Conservation (phyloP, 257 asterid genomes). For the Penstemon davidsonii region DNA sequence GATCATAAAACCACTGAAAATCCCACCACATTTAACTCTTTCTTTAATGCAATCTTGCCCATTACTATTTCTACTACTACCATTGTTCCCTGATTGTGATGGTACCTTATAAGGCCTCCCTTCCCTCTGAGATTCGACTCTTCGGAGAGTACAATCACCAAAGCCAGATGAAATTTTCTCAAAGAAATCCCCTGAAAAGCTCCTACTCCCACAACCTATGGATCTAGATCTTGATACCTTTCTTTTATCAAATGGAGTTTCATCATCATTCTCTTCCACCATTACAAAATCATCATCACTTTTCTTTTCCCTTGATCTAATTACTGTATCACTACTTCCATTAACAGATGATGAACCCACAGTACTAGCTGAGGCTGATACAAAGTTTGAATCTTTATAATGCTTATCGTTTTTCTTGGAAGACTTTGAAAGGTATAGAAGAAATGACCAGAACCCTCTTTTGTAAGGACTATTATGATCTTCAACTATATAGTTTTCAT, state of each 20-base stretch:
- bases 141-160: conserved; percentile 73
- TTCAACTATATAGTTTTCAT: conserved; percentile 37
- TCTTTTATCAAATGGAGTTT: conserved; percentile 37
- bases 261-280: conserved; percentile 54
- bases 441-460: conserved; percentile 86
- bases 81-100: too few species aligned
- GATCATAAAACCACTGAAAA: conserved; percentile 60
- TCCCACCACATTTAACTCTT: conserved; percentile 61
- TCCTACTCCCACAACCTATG: conserved; percentile 71
- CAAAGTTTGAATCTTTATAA: conserved; percentile 45
- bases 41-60: conserved; percentile 48
- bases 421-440: conserved; percentile 41
- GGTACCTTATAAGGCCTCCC: conserved; percentile 35
- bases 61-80: not conserved
- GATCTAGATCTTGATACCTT: conserved; percentile 69
- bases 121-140: conserved; percentile 79
- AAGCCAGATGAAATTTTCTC: conserved; percentile 61
- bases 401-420: conserved; percentile 40
- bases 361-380: conserved; percentile 34
- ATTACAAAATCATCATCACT: conserved; percentile 47
- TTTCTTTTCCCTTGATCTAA: conserved; percentile 39
- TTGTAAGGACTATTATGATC: conserved; percentile 38
- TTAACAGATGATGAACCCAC: conserved; percentile 19
- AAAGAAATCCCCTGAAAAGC: conserved; percentile 58
- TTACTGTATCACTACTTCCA: not conserved